phyloP scores from a whole-genome alignment of 1,284 basidiomycete species.

The Cutaneotrichosporon dermatis region DNA sequence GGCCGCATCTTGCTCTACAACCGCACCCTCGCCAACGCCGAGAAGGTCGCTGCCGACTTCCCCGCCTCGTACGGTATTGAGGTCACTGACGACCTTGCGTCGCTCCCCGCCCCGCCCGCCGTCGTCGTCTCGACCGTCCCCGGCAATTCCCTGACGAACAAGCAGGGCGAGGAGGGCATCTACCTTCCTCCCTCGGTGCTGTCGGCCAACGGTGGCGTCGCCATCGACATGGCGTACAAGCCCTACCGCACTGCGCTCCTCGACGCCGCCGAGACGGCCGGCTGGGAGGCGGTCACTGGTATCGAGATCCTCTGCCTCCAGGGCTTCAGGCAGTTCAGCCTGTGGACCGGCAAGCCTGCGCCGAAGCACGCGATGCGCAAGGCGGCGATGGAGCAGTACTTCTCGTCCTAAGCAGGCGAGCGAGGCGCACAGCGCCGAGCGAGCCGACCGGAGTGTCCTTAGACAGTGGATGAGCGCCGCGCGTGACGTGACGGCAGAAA shows the following conservation, averaged over 20 bases:
- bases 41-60: slow-evolving; percentile 64
- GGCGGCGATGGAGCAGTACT: slow-evolving; percentile 48
- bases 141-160: slow-evolving; percentile 60
- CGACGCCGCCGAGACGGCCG: slow-evolving; percentile 38
- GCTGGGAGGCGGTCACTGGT: slow-evolving; percentile 73
- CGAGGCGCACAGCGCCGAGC: too few species aligned
- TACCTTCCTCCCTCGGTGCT: slow-evolving; percentile 56
- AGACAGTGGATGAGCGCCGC: too few species aligned
- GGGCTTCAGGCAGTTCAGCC: slow-evolving; percentile 74
- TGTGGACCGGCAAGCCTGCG: slow-evolving; percentile 64
- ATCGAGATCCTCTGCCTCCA: slow-evolving; percentile 82
- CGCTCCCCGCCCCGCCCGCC: slow-evolving; percentile 59
- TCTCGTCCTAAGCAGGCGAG: slow-evolving; percentile 9
- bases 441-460: too few species aligned
- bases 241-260: slow-evolving; percentile 57
- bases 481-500: too few species aligned
- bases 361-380: slow-evolving; percentile 49
- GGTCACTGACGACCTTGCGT: slow-evolving; percentile 59
- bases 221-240: slow-evolving; percentile 89
- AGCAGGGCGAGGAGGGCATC: slow-evolving; percentile 51
- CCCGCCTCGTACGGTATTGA: slow-evolving; percentile 55
- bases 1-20: slow-evolving; percentile 77
- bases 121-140: slow-evolving; percentile 84
- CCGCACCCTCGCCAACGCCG: slow-evolving; percentile 68
- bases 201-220: slow-evolving; percentile 56